Evolutionary conservation across 495 filamentous ascomycete genomes (phyloP), one percentile per base, ranked within the genome.

Genomic region (Penicillium paradoxum): DNA sequence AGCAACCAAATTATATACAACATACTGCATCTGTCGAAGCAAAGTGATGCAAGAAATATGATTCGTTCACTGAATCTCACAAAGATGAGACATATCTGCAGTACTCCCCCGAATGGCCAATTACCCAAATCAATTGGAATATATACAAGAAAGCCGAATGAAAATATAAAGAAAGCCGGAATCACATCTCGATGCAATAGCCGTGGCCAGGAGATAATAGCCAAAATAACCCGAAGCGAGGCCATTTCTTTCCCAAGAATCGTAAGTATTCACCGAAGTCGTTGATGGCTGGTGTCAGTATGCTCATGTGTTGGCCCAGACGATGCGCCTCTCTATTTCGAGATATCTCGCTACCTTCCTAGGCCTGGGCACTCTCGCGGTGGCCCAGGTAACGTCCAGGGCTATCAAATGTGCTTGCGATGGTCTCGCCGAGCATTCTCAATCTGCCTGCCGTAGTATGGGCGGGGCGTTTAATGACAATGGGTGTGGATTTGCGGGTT

Each of bases 401-500:
- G 19, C 27, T 19, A 45, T 53, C 22, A 53, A 53, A 45, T 53
- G 50, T 19, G 40, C 15, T 32, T 53, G 50, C 21, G 25, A 32
- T 1, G 50, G 41, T 15, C n/a, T 7, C 11, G 10, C 15, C 4
- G 41, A 36, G 13, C 14, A 45, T 17, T 37, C 30, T 11, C 40
- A 33, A 4, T 30, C 32, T 9, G 50, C 41, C 9, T 53, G 50
- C 36, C 18, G 14, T 22, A n/a, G 21, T 21, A 45, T n/a, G 13
- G 50, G 50, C 5, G 50, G 37, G n/a, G 15, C 13, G 3, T 53
- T 48, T 14, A 29, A 57, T 56, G 62, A 29, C 51, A 10, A 22
- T 1, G 30, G 25, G 13, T 56, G 62, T 52, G 56, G 55, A 22
- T 63, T 59, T 19, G 14, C 51, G 4, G 56, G 56, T 4, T 63